These are phyloP conservation scores for Fusarium gaditjirri DNA, from an alignment of 2,329 filamentous ascomycete species.

Conservation along the genomic window DNA sequence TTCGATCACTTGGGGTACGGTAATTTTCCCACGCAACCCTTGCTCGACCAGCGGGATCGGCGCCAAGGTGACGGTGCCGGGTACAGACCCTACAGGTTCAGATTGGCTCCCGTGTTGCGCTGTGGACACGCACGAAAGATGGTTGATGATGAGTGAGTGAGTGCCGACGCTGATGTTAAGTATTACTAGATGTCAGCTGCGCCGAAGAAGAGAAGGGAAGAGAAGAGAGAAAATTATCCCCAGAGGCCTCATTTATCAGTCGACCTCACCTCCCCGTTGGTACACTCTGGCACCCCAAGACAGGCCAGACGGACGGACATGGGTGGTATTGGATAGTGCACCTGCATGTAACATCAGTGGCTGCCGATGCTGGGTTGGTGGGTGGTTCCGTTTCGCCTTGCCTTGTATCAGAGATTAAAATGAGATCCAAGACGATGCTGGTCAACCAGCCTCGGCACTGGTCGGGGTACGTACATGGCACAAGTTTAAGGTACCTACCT, in stretches of 20 bases:
- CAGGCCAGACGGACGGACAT: neutral
- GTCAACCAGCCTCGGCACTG: neutral
- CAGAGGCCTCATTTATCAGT: conserved; percentile 4
- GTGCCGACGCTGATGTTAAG: conserved; percentile 23
- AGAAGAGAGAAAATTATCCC: neutral
- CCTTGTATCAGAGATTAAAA: neutral
- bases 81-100: conserved; percentile 17
- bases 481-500: too few relatives aligned
- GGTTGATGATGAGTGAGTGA: neutral
- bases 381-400: conserved; percentile 4
- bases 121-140: conserved; percentile 11
- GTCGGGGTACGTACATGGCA: too few relatives aligned
- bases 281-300: neutral
- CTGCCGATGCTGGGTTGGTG: conserved; percentile 9
- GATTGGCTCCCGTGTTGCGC: conserved; percentile 27
- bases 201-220: neutral
- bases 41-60: conserved; percentile 31
- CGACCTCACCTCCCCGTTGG: neutral
- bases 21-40: conserved; percentile 21
- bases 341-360: conserved; percentile 10
- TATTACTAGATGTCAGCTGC: neutral
- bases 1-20: conserved; percentile 6
- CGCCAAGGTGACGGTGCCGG: conserved; percentile 31
- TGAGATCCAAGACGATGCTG: neutral
- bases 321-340: neutral